Evolutionary conservation across 495 filamentous ascomycete species (phyloP).

Genomic region (Xylaria grammica): DNA sequence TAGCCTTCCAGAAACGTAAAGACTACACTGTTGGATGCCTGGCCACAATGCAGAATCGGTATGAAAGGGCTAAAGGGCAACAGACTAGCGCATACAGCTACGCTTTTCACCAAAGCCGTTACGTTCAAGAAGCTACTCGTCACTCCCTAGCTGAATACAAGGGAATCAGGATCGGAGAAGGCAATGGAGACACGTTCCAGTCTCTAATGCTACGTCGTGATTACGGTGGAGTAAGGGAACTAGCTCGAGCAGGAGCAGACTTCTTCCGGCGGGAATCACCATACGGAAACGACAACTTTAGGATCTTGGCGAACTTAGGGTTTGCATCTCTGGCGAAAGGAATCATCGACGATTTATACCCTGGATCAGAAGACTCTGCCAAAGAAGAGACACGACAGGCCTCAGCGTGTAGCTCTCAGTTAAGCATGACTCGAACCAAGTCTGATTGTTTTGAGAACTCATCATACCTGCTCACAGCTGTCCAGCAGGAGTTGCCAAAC

Average conservation of each 20-base stretch:
- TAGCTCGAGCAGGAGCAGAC: not conserved
- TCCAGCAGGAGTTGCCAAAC: slow-evolving; percentile 43
- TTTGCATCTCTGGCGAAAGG: not conserved
- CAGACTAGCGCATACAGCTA: not conserved
- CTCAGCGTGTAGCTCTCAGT: not conserved
- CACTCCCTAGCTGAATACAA: not conserved
- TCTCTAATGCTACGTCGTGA: not conserved
- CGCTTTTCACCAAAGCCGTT: not conserved
- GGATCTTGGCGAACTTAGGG: not conserved
- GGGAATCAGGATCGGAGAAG: not conserved
- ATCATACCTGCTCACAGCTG: slow-evolving; percentile 37
- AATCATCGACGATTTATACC: not conserved
- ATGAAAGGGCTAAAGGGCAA: not conserved
- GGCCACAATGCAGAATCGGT: not conserved
- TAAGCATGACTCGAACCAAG: not conserved
- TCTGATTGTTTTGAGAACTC: not conserved
- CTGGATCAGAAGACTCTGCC: not conserved
- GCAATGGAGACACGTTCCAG: not conserved
- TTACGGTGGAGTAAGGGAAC: not conserved
- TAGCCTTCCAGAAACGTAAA: not conserved
- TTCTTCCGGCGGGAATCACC: not conserved
- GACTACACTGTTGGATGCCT: slow-evolving; percentile 1
- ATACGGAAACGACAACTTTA: not conserved
- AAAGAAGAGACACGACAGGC: not conserved
- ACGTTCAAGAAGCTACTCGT: not conserved